Conservation (phyloP, 257 asterid genomes). For the Solanum chilense region DNA sequence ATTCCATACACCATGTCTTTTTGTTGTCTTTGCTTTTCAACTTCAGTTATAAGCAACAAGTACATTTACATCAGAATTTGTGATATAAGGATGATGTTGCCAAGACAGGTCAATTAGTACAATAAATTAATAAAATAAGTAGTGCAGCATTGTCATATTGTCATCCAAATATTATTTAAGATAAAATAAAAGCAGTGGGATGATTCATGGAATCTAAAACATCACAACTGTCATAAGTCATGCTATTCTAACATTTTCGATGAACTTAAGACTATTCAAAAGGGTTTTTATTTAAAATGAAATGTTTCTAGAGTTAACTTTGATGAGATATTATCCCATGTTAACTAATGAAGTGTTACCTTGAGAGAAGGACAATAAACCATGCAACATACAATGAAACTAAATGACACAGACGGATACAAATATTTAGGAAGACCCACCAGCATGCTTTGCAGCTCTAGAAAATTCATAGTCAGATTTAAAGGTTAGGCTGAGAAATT, state of each 20-base stretch:
- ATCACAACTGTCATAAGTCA: neutral
- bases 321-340: neutral
- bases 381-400: neutral
- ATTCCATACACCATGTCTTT: neutral
- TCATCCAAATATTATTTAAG: neutral
- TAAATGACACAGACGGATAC: neutral
- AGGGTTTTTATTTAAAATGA: neutral
- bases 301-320: neutral
- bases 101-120: neutral
- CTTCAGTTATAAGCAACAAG: neutral
- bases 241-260: neutral
- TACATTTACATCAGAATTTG: neutral
- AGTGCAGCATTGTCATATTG: neutral
- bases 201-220: neutral
- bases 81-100: neutral
- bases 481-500: neutral
- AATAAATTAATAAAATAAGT: neutral
- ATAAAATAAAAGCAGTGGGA: neutral
- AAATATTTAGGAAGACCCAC: neutral
- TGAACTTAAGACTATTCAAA: neutral
- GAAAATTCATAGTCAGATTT: neutral
- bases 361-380: neutral
- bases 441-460: neutral
- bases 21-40: neutral
- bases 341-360: neutral